Conservation (phyloP, 371 early-diverging fungal species). For the Mucor circinelloides region DNA sequence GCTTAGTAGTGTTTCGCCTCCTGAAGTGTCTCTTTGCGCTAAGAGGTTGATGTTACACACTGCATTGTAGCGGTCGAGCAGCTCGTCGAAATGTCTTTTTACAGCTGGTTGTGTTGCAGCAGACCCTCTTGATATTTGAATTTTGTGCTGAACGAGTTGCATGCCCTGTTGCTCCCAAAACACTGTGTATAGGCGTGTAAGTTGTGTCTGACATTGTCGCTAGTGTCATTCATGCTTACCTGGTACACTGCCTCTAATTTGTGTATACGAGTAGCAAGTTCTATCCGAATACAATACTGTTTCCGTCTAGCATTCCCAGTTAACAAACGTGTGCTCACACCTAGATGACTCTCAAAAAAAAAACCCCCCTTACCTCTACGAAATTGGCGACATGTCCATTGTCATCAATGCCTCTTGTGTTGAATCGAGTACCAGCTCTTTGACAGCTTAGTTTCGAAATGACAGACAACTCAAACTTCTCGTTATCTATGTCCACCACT, state of each 20-base stretch:
- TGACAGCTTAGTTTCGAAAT: conserved; percentile 93
- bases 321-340: too few relatives aligned
- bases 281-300: conserved; percentile 66
- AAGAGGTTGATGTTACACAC: conserved; percentile 87
- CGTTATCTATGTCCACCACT: conserved; percentile 41
- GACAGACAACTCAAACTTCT: conserved; percentile 65
- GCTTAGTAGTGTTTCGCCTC: conserved; percentile 72
- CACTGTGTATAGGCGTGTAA: conserved; percentile 41
- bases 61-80: conserved; percentile 72
- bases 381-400: conserved; percentile 97
- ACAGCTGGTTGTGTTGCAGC: conserved; percentile 80
- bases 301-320: conserved; percentile 63
- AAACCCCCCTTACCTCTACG: conserved; percentile 90
- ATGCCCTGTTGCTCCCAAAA: conserved; percentile 96
- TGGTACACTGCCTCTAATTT: conserved; percentile 94
- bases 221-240: conserved; percentile 29
- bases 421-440: conserved; percentile 95
- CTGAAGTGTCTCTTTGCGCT: conserved; percentile 61
- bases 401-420: conserved; percentile 96
- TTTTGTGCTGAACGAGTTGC: conserved; percentile 80
- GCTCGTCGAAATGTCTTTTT: conserved; percentile 79
- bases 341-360: too few relatives aligned
- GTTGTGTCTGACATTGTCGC: neutral
- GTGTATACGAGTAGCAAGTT: conserved; percentile 70
- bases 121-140: conserved; percentile 72